A percentile compares a stretch with the other conserved stretches of the same genome.
phyloP scores from a whole-genome alignment of 1,284 basidiomycete species.

The Malassezia japonica region DNA sequence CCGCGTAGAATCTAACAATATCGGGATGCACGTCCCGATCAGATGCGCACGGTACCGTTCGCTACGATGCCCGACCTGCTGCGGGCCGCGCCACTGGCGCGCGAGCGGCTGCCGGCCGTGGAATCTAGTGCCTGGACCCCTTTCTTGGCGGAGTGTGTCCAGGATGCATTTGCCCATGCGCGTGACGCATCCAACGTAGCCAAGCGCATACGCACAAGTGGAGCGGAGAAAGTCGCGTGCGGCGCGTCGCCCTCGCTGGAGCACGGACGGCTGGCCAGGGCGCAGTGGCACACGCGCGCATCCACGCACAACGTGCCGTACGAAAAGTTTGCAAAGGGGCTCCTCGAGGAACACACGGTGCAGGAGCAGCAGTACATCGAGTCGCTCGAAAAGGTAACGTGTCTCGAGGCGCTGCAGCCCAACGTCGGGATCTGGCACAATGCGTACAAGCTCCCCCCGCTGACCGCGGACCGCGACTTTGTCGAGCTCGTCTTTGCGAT shows the following conservation, averaged over 20 bases:
- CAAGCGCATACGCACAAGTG: neutral
- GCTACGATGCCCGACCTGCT: slow-evolving; percentile 1
- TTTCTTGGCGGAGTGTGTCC: slow-evolving; percentile 19
- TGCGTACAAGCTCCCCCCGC: slow-evolving; percentile 27
- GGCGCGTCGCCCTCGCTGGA: neutral
- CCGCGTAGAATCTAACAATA: no score
- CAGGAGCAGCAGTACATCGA: slow-evolving; percentile 33
- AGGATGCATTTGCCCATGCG: slow-evolving; percentile 18
- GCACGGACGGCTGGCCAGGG: slow-evolving; percentile 3
- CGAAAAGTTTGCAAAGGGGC: slow-evolving; percentile 26
- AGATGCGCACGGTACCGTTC: neutral
- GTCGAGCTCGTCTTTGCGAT: slow-evolving; percentile 35
- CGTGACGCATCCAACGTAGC: slow-evolving; percentile 7
- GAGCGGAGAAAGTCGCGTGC: neutral
- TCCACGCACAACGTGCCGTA: slow-evolving; percentile 20
- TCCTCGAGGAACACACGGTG: slow-evolving; percentile 26
- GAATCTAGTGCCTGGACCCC: slow-evolving; percentile 22
- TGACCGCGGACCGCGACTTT: slow-evolving; percentile 38
- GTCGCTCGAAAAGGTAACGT: slow-evolving; percentile 19
- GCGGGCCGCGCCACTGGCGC: slow-evolving; percentile 11
- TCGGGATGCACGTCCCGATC: slow-evolving; percentile 2
- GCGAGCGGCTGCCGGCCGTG: slow-evolving; percentile 14
- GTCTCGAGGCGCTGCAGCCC: slow-evolving; percentile 22
- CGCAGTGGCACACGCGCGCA: slow-evolving; percentile 31
- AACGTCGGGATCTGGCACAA: slow-evolving; percentile 28